Percentiles rank a stretch among this genome's conserved stretches.
Evolutionary conservation across 805 yeast species (phyloP).

Genomic region (Starmerella sp.): DNA sequence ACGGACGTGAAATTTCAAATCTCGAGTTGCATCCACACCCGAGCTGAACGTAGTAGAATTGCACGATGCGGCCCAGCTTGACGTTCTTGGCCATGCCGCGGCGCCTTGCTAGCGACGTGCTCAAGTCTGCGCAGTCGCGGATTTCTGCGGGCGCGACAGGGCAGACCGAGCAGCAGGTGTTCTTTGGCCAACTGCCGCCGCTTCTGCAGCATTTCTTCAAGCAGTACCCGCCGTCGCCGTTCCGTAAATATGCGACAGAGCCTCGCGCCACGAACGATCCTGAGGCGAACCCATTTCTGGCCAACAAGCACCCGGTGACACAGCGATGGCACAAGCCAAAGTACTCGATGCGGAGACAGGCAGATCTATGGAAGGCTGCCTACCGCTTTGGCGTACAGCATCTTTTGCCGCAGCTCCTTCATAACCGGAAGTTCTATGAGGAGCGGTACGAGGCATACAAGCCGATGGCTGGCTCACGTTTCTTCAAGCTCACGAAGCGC

Average conservation of each 20-base stretch:
- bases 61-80: neutral
- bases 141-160: slow-evolving; percentile 17
- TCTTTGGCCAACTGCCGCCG: slow-evolving; percentile 53
- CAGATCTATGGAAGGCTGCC: slow-evolving; percentile 75
- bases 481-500: slow-evolving; percentile 72
- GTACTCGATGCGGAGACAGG: slow-evolving; percentile 69
- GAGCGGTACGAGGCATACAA: slow-evolving; percentile 62
- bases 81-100: slow-evolving; percentile 12
- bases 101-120: slow-evolving; percentile 26
- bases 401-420: slow-evolving; percentile 55
- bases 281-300: slow-evolving; percentile 74
- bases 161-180: slow-evolving; percentile 17
- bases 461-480: slow-evolving; percentile 63
- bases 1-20: neutral
- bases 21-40: neutral
- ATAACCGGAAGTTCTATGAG: slow-evolving; percentile 57
- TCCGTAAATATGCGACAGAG: slow-evolving; percentile 48
- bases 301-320: slow-evolving; percentile 75
- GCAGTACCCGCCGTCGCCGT: slow-evolving; percentile 78
- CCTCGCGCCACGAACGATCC: slow-evolving; percentile 58
- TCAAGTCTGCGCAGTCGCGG: slow-evolving; percentile 25
- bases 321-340: slow-evolving; percentile 66
- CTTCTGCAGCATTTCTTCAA: slow-evolving; percentile 63
- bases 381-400: slow-evolving; percentile 68
- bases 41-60: neutral